Evolutionary conservation across 1,284 basidiomycete species (phyloP).

Genomic region (Inonotus obliquus): DNA sequence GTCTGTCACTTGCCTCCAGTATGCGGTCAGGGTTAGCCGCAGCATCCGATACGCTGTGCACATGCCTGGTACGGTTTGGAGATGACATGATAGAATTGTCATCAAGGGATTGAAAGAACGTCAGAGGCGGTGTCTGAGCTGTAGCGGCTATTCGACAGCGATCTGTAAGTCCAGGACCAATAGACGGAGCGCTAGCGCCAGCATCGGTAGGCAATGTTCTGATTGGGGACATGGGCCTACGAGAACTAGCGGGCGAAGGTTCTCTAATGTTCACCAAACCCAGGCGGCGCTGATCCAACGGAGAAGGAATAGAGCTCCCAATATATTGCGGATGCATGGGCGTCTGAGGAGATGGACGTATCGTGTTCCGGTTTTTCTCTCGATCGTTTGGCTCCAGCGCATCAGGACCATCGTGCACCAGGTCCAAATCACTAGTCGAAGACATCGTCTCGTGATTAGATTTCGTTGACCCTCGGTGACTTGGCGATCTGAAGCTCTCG

Average conservation of each 20-base stretch:
- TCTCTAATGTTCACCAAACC: conserved; percentile 7
- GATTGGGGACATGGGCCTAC: conserved; percentile 17
- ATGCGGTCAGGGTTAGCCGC: conserved; percentile 41
- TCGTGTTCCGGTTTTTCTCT: conserved; percentile 40
- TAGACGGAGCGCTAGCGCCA: not conserved
- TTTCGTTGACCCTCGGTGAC: conserved; percentile 42
- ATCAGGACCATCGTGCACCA: conserved; percentile 51
- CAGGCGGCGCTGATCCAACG: conserved; percentile 23
- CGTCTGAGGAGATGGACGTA: conserved; percentile 33
- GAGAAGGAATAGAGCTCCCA: conserved; percentile 25
- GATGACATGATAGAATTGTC: conserved; percentile 33
- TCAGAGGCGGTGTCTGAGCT: conserved; percentile 4
- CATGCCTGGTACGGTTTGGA: conserved; percentile 29
- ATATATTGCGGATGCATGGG: conserved; percentile 12
- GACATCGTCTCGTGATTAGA: conserved; percentile 67
- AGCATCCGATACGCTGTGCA: conserved; percentile 47
- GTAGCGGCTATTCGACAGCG: not conserved
- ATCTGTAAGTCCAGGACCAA: conserved; percentile 1
- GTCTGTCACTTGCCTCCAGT: conserved; percentile 35
- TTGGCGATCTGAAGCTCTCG: conserved; percentile 31
- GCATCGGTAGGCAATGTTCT: conserved; percentile 6
- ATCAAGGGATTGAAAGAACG: conserved; percentile 28
- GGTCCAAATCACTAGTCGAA: conserved; percentile 58
- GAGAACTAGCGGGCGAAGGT: conserved; percentile 11
- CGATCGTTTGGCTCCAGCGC: conserved; percentile 57